phyloP scores from a whole-genome alignment of 192 early-diverging fungal genomes.

The Mortierella hygrophila region DNA sequence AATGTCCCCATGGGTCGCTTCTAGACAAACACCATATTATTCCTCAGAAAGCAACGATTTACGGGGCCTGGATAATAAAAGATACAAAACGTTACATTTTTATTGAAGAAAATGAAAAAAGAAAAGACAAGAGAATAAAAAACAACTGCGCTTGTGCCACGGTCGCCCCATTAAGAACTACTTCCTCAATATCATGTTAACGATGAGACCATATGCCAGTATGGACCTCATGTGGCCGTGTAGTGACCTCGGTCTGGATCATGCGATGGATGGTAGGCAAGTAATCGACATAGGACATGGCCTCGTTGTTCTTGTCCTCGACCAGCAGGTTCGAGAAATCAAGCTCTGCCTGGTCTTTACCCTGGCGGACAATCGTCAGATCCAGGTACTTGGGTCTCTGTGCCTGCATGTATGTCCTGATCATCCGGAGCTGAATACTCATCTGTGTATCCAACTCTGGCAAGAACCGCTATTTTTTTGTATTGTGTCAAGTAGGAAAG shows the following conservation, averaged over 20 bases:
- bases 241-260: conserved; percentile 80
- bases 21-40: neutral
- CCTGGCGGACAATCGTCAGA: conserved; percentile 85
- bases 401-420: conserved; percentile 74
- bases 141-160: too few species aligned
- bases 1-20: conserved; percentile 56
- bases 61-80: too few species aligned
- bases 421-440: conserved; percentile 65
- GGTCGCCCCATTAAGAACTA: neutral
- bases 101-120: conserved; percentile 1
- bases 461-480: conserved; percentile 62
- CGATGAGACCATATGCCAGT: conserved; percentile 37
- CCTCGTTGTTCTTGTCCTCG: conserved; percentile 93
- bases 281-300: conserved; percentile 95
- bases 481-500: too few species aligned
- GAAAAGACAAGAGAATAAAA: neutral
- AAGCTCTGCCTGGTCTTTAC: conserved; percentile 85
- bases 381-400: conserved; percentile 74
- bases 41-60: neutral
- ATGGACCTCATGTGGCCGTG: conserved; percentile 32
- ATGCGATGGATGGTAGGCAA: conserved; percentile 89
- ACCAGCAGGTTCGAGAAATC: conserved; percentile 82
- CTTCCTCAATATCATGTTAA: neutral
- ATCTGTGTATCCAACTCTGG: conserved; percentile 76
- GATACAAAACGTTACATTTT: too few species aligned